phyloP scores from a whole-genome alignment of 805 yeast species.

The Saccharomycopsis sp. region DNA sequence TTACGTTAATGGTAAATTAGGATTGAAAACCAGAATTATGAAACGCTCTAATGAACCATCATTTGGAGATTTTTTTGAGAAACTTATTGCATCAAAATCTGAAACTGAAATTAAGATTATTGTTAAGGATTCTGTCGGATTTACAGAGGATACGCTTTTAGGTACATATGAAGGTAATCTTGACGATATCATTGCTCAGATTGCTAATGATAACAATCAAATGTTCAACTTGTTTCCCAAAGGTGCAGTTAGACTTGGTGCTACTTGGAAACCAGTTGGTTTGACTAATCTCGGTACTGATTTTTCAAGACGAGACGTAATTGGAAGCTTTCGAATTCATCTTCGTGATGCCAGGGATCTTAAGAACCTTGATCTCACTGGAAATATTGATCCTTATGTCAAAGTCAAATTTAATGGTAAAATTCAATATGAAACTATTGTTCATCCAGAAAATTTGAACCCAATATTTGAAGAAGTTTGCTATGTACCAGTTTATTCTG shows the following conservation, averaged over 20 bases:
- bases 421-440: slow-evolving; percentile 46
- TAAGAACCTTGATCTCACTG: slow-evolving; percentile 54
- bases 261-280: slow-evolving; percentile 66
- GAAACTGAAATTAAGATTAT: slow-evolving; percentile 47
- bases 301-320: slow-evolving; percentile 45
- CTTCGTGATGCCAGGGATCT: slow-evolving; percentile 47
- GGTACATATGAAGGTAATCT: slow-evolving; percentile 47
- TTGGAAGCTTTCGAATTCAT: slow-evolving; percentile 61
- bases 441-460: slow-evolving; percentile 44
- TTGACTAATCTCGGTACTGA: slow-evolving; percentile 43
- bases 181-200: slow-evolving; percentile 47
- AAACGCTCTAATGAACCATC: slow-evolving; percentile 67
- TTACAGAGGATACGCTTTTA: slow-evolving; percentile 38
- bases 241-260: slow-evolving; percentile 48
- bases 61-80: slow-evolving; percentile 59
- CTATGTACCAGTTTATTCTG: slow-evolving; percentile 55
- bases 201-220: slow-evolving; percentile 40
- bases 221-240: slow-evolving; percentile 44
- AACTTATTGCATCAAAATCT: slow-evolving; percentile 54
- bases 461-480: slow-evolving; percentile 56
- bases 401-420: slow-evolving; percentile 52
- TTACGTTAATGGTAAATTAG: slow-evolving; percentile 47
- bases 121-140: slow-evolving; percentile 54
- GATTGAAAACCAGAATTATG: slow-evolving; percentile 53
- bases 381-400: slow-evolving; percentile 72